Percentiles rank a stretch among this genome's conserved stretches.
These are phyloP conservation scores for Crithidia brevicula DNA, from an alignment of 208 protist species.

Conservation along the genomic window DNA sequence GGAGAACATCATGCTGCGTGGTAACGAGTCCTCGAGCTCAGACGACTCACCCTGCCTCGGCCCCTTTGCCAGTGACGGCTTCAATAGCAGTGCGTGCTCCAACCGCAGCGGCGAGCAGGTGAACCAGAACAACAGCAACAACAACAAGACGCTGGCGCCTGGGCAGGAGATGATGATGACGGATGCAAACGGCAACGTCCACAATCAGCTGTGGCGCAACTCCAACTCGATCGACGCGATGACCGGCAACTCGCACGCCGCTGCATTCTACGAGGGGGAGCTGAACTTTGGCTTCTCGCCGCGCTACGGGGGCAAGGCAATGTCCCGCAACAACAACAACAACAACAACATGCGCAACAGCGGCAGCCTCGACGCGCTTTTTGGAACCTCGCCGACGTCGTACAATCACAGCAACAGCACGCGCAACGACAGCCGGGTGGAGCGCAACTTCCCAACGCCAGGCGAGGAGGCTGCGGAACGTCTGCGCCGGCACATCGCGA, in stretches of 20 bases:
- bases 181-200: constrained; percentile 23
- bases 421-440: constrained; percentile 22
- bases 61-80: constrained; percentile 17
- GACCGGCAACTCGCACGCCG: constrained; percentile 9
- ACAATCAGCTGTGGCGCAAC: constrained; percentile 37
- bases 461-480: constrained; percentile 12
- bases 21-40: constrained; percentile 9
- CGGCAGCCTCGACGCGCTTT: constrained; percentile 28
- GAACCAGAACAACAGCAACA: constrained; percentile 25
- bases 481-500: not conserved
- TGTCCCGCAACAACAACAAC: constrained; percentile 11
- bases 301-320: constrained; percentile 12
- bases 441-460: constrained; percentile 12
- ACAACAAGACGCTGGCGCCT: constrained; percentile 16
- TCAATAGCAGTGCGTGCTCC: constrained; percentile 22
- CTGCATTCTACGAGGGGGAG: constrained; percentile 18
- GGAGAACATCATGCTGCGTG: constrained; percentile 94
- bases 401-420: constrained; percentile 1
- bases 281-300: constrained; percentile 20
- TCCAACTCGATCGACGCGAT: constrained; percentile 22
- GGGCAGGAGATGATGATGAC: constrained; percentile 27
- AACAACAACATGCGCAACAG: constrained; percentile 11
- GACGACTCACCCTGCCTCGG: constrained; percentile 18
- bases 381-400: constrained; percentile 22
- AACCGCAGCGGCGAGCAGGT: constrained; percentile 34